Evolutionary conservation across 768 basidiomycete species (phyloP).

Genomic region (Pseudohyphozyma bogoriensis): DNA sequence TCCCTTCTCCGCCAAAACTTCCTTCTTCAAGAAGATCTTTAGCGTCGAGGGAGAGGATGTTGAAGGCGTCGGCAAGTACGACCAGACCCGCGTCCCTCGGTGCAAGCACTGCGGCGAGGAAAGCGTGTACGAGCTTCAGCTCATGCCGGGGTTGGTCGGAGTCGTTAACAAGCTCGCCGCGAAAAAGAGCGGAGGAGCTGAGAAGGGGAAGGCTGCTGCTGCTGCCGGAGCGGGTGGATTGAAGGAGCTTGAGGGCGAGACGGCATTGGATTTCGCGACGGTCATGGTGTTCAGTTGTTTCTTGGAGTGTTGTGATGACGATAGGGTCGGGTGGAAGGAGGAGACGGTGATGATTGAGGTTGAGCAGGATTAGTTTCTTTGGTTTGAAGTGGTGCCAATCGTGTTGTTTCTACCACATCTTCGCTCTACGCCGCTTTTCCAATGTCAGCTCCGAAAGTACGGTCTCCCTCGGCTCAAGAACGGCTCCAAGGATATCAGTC

Average conservation of each 20-base stretch:
- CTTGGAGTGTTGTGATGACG: slow-evolving; percentile 57
- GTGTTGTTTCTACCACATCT: too few species aligned
- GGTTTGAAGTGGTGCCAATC: too few species aligned
- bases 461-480: too few species aligned
- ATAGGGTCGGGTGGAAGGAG: slow-evolving; percentile 54
- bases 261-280: slow-evolving; percentile 91
- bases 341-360: slow-evolving; percentile 67
- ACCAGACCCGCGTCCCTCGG: slow-evolving; percentile 47
- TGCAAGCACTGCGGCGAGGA: slow-evolving; percentile 60
- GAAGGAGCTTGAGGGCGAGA: slow-evolving; percentile 44
- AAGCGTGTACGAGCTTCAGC: slow-evolving; percentile 81
- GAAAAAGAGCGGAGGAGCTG: slow-evolving; percentile 49
- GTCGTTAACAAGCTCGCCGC: slow-evolving; percentile 48
- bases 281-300: slow-evolving; percentile 79
- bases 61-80: slow-evolving; percentile 47
- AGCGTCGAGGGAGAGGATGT: slow-evolving; percentile 46
- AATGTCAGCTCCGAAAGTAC: too few species aligned
- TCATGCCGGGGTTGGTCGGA: slow-evolving; percentile 89
- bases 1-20: slow-evolving; percentile 65
- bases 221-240: too few species aligned
- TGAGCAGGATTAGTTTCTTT: slow-evolving; percentile 54
- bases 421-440: too few species aligned
- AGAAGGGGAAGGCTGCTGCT: slow-evolving; percentile 45
- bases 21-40: slow-evolving; percentile 63
- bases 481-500: too few species aligned